Evolutionary conservation across 164 flowering plant species (phyloP).

Genomic region (Malania oleifera): DNA sequence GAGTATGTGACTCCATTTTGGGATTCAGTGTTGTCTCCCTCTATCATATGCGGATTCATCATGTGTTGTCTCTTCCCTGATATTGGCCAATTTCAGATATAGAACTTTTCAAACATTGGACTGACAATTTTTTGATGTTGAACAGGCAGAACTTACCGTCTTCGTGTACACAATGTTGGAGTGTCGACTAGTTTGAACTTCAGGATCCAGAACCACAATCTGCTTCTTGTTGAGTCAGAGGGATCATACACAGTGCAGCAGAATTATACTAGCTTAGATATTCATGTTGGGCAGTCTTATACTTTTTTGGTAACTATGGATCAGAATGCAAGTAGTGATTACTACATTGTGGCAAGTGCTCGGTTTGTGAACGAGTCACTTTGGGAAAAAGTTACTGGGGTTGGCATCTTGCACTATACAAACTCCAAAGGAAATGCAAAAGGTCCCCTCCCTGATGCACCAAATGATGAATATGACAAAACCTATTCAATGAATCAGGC

Average conservation of each 20-base stretch:
- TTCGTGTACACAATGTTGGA: conserved; percentile 93
- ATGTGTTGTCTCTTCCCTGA: no score
- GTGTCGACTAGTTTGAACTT: conserved; percentile 87
- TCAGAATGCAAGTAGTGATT: conserved; percentile 90
- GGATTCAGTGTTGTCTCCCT: no score
- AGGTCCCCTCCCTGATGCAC: conserved; percentile 84
- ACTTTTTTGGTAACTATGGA: conserved; percentile 93
- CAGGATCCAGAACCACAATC: conserved; percentile 83
- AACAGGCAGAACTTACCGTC: conserved; percentile 87
- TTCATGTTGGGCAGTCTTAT: conserved; percentile 97
- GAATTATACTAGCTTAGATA: conserved; percentile 87
- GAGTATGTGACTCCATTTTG: no score
- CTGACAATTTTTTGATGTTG: conserved; percentile 14
- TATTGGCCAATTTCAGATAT: no score
- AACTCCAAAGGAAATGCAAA: conserved; percentile 79
- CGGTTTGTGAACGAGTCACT: conserved; percentile 80
- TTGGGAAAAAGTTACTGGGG: conserved; percentile 90
- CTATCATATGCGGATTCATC: no score
- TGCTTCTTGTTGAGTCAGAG: conserved; percentile 81
- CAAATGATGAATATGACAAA: conserved; percentile 78
- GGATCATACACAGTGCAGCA: conserved; percentile 95
- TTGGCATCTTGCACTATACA: conserved; percentile 74
- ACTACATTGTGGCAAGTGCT: conserved; percentile 95
- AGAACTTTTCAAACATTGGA: not conserved
- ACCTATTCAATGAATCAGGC: conserved; percentile 99